Conservation (phyloP, 192 early-diverging fungal species). For the Lobosporangium transversale region DNA sequence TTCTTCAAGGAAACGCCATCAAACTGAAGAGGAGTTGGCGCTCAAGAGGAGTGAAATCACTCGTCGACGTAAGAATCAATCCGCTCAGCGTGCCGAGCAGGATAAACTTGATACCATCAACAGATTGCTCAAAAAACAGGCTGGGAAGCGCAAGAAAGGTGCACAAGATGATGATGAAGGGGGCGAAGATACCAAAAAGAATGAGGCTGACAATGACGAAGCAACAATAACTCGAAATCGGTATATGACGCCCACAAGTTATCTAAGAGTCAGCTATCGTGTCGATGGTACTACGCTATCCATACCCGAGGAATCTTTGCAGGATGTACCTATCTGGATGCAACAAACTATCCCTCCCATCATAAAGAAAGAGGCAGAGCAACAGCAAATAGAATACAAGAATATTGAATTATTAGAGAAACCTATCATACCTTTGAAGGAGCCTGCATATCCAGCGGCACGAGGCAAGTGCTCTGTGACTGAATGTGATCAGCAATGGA, state of each 20-base stretch:
- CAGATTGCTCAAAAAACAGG: conserved; percentile 83
- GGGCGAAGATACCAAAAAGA: conserved; percentile 54
- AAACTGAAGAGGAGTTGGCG: conserved; percentile 77
- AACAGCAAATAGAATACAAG: background rate
- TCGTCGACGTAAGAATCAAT: conserved; percentile 81
- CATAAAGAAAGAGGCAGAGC: background rate
- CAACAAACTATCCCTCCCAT: conserved; percentile 11
- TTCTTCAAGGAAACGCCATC: conserved; percentile 67
- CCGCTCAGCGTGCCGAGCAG: conserved; percentile 79
- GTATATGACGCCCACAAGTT: conserved; percentile 31
- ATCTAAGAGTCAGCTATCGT: conserved; percentile 47
- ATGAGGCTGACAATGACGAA: conserved; percentile 4
- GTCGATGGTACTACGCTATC: conserved; percentile 54
- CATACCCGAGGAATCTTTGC: conserved; percentile 43
- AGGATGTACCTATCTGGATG: conserved; percentile 34
- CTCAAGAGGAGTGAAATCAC: conserved; percentile 78
- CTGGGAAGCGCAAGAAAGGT: conserved; percentile 70
- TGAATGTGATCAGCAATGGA: conserved; percentile 62
- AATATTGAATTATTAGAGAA: conserved; percentile 25
- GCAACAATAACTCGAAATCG: background rate
- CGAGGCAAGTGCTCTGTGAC: conserved; percentile 56
- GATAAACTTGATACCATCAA: conserved; percentile 83
- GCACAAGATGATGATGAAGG: conserved; percentile 70
- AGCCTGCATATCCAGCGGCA: conserved; percentile 59
- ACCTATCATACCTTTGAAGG: conserved; percentile 32